Evolutionary conservation across 176 grass and related monocot species (phyloP), one percentile per base, ranked within the genome.

Genomic region (Elymus sibiricus): DNA sequence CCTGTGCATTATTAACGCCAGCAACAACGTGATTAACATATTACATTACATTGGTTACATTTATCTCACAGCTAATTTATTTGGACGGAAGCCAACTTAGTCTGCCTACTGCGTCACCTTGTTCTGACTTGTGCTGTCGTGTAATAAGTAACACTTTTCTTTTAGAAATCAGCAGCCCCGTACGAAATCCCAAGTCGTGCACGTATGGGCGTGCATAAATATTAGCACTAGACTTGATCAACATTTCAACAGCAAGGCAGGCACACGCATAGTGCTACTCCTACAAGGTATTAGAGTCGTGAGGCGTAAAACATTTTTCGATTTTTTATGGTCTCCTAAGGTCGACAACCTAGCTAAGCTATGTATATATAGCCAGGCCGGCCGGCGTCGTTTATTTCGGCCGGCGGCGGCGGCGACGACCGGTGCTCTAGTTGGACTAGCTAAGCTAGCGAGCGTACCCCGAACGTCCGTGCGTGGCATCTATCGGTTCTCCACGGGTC

Each of bases 61-160:
- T 62, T 66, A 88, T 88, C 39, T 77, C 38, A 0, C 27, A 68
- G 59, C 37, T 84, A 87, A 84, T 84, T 80, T 84, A 80, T 87
- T 90, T 64, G 37, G 37, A 71, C 25, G 34, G 51, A 78, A 59
- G 43, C 60, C 42, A 80, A 31, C 7, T 24, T 38, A 49, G 72
- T 75, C 47, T 32, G 14, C 26, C 66, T 21, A 67, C 61, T 37
- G 15, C 53, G 39, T 53, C 51, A 85, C 35, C 69, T 2, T 2
- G 77, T 63, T 76, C 82, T 89, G 53, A 86, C 79, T 74, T 86
- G 29, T 31, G 44, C 51, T 49, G 27, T 76, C 27, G 74, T 55
- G 46, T 76, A 71, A 71, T 31, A 77, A 38, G 47, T 29, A 80
- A 69, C 14, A 3, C 0, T 14, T 55, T 64, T n/a, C 40, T 44